Base-by-base conservation (phyloP, 2,329 filamentous ascomycete genomes). In the Dryadomyces quercus-mongolicae region DNA sequence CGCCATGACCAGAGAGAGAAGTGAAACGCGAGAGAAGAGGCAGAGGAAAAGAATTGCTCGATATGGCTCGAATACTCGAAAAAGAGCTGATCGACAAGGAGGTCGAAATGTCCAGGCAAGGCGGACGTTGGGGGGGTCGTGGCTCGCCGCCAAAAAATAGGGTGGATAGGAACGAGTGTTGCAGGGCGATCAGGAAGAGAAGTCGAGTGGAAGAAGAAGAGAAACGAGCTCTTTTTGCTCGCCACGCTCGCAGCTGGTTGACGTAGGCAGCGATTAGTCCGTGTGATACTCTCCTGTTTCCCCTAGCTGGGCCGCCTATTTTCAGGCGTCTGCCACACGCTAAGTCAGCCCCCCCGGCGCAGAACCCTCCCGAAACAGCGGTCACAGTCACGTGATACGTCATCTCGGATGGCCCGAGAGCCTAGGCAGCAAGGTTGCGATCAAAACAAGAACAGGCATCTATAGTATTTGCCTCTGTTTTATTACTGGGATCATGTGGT, bases 1-100 rank as follows among this genome's bases (percentile, higher is more conserved):
- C 58, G 80, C 78, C 82, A 85, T 85, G 31, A 15, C 10, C 16
- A 16, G 22, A 13, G 18, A 16, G 45, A 12, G 18, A 18, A 16
- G 18, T 20, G 21, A 18, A 47, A 25, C 21, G 5, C 2, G 18
- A n/a, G n/a, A n/a, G n/a, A n/a, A n/a, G n/a, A n/a, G n/a, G n/a
- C n/a, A n/a, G n/a, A n/a, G n/a, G n/a, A n/a, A n/a, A n/a, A n/a
- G n/a, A n/a, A n/a, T n/a, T n/a, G n/a, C n/a, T n/a, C n/a, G n/a
- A n/a, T n/a, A n/a, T n/a, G n/a, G n/a, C n/a, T n/a, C n/a, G n/a
- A n/a, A n/a, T n/a, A n/a, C n/a, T n/a, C n/a, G n/a, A n/a, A n/a
- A n/a, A n/a, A n/a, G 16, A 16, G n/a, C 42, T 18, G 42, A 44
- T 44, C 42, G 42, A 40, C 10, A 16, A 40, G 36, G 36, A 4